These are phyloP conservation scores for Thoreauomyces humboldtii DNA, from an alignment of 192 early-diverging fungal species.

Conservation along the genomic window DNA sequence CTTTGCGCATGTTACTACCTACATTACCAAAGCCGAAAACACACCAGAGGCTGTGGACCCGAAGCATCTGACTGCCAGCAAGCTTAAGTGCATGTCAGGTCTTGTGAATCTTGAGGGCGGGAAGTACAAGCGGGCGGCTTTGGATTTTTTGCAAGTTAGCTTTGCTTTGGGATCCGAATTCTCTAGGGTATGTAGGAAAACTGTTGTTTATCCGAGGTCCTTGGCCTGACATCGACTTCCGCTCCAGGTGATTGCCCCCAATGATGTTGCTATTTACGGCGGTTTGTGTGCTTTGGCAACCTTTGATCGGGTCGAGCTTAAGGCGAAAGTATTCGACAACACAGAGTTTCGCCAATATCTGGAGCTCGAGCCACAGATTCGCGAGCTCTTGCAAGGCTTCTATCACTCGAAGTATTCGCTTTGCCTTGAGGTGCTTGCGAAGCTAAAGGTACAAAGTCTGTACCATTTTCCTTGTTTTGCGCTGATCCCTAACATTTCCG, in stretches of 20 bases:
- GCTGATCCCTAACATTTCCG: background rate
- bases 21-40: conserved; percentile 69
- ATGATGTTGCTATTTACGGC: conserved; percentile 81
- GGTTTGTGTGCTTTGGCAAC: conserved; percentile 75
- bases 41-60: conserved; percentile 65
- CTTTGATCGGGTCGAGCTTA: conserved; percentile 70
- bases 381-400: conserved; percentile 69
- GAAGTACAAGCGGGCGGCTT: conserved; percentile 62
- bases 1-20: conserved; percentile 66
- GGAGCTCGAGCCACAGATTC: conserved; percentile 79
- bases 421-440: conserved; percentile 66
- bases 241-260: conserved; percentile 55
- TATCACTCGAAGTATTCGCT: conserved; percentile 71
- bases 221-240: conserved; percentile 5
- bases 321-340: conserved; percentile 70
- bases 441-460: conserved; percentile 53
- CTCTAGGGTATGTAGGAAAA: conserved; percentile 36
- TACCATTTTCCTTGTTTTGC: background rate
- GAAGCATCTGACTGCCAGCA: conserved; percentile 45
- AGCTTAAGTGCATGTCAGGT: conserved; percentile 63
- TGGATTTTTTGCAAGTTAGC: conserved; percentile 55
- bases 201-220: conserved; percentile 14
- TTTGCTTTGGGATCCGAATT: conserved; percentile 52
- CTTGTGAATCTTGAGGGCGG: conserved; percentile 59
- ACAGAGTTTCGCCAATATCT: conserved; percentile 70